Conservation (phyloP, 345 rosid genomes). For the Hypericum androsaemum region DNA sequence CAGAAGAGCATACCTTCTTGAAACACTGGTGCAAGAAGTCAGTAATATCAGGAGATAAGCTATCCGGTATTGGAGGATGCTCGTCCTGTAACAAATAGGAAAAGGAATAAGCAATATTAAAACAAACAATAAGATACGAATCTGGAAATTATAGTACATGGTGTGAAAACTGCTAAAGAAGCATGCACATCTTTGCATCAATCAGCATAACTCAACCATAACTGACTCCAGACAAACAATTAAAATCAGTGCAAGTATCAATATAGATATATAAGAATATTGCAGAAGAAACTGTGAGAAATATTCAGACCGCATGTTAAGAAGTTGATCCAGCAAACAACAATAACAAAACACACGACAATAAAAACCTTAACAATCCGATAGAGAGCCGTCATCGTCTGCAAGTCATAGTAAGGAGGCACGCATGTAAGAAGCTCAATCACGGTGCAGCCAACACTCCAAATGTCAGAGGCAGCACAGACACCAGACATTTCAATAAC, state of each 20-base stretch:
- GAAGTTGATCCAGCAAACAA: background rate
- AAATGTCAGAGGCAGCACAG: conserved; percentile 98
- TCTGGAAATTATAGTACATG: too few species aligned
- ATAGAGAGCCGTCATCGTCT: conserved; percentile 95
- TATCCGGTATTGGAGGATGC: conserved; percentile 93
- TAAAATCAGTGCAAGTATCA: too few species aligned
- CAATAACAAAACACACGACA: background rate
- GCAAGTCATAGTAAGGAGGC: conserved; percentile 97
- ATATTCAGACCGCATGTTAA: too few species aligned
- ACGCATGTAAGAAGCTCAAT: conserved; percentile 92
- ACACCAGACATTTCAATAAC: conserved; percentile 99
- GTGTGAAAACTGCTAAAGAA: too few species aligned
- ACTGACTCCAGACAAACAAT: too few species aligned
- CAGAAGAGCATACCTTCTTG: conserved; percentile 57
- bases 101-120: background rate
- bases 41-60: conserved; percentile 89
- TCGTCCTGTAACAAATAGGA: conserved; percentile 52
- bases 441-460: conserved; percentile 99
- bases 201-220: too few species aligned
- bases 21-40: conserved; percentile 93
- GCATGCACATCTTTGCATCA: too few species aligned
- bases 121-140: background rate
- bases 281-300: too few species aligned
- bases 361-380: conserved; percentile 91
- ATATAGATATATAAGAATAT: too few species aligned